Evolutionary conservation across 108 stramenopile species (phyloP).

Genomic region (Nannochloropsis gaditana): DNA sequence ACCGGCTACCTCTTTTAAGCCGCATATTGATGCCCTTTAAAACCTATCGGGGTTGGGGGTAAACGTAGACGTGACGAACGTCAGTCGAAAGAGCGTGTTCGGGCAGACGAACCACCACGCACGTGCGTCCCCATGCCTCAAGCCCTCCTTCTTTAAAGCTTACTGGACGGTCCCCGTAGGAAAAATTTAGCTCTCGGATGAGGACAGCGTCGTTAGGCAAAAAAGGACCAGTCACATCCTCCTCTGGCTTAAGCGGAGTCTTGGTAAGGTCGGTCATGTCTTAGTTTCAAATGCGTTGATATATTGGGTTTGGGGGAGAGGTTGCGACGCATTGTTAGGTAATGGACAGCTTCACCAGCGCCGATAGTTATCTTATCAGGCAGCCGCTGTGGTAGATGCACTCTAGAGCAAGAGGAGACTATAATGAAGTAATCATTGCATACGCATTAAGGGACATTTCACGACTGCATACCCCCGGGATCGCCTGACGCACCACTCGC

Average conservation of each 20-base stretch:
- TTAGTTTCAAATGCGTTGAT: background rate
- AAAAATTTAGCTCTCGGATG: background rate
- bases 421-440: too few species aligned
- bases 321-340: too few species aligned
- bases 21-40: constrained; percentile 1
- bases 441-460: too few species aligned
- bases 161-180: background rate
- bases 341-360: too few species aligned
- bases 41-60: background rate
- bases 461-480: too few species aligned
- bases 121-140: background rate
- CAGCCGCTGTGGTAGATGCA: too few species aligned
- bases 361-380: too few species aligned
- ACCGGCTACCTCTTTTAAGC: constrained; percentile 5
- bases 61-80: background rate
- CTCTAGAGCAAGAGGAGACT: too few species aligned
- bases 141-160: background rate
- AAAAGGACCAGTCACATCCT: background rate
- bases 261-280: background rate
- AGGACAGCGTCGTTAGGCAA: background rate
- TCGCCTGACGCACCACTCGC: too few species aligned
- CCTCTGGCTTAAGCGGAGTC: background rate
- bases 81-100: background rate
- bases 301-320: too few species aligned
- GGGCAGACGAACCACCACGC: background rate